Base-by-base conservation (phyloP, 257 asterid genomes). In the Cynanchum wilfordii region DNA sequence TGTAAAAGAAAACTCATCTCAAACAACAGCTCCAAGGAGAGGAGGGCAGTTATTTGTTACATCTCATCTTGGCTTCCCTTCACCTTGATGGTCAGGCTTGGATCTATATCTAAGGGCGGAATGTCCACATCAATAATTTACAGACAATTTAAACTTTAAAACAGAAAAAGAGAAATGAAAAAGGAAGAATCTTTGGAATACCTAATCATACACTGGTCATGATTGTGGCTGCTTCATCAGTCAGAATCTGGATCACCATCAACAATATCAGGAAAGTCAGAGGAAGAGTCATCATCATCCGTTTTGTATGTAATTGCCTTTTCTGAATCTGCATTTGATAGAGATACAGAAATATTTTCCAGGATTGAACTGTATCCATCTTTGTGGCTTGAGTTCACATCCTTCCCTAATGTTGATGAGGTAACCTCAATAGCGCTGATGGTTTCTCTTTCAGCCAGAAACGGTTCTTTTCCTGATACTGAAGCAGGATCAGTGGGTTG, bases 231-330 rank as follows among this genome's bases (percentile, higher is more conserved):
- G 69, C 22, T 20, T 38, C 72, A 73, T 76, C 71, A 90, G 78
- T 86, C 91, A 3, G 92, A 87, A 79, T 91, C 97, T 2, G 96
- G 95, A 75, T 91, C 97, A 17, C 83, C 90, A 73, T 88, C 93
- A 11, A 87, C 82, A 63, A 90, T 92, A 78, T 88, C 92, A 19
- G 98, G 96, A 69, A 90, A 67, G 55, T 86, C 96, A 27, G 7
- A 12, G 40, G 78, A 66, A 11, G 69, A 57, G 16, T 87, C 88
- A 0, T 81, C 88, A 0, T 79, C 55, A 24, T 82, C 92, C 5
- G 65, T 64, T 30, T 79, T 90, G n/a, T 76, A 69, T 74, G 75
- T 42, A 50, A 67, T 56, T 52, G 76, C 84, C 58, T 73, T 78
- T 51, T 81, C 74, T 65, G 66, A 78, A 56, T 72, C 83, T 10